These are phyloP conservation scores for Leishmania martiniquensis DNA, from an alignment of 208 protist genomes.

Conservation along the genomic window DNA sequence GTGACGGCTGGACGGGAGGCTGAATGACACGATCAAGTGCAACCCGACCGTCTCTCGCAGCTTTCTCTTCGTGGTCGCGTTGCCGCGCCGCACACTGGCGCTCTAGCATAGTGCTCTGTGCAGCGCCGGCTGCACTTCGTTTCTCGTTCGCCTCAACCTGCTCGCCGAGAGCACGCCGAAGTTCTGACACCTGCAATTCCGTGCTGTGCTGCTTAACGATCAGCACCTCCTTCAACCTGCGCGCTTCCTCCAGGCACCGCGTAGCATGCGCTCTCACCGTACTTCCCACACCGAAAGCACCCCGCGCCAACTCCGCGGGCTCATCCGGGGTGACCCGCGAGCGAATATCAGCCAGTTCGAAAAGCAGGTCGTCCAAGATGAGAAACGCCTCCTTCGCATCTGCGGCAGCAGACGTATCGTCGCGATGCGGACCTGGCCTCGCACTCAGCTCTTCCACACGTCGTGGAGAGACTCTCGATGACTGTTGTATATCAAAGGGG, in stretches of 20 bases:
- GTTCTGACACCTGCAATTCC: constrained; percentile 14
- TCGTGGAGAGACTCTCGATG: not conserved
- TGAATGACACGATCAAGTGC: constrained; percentile 26
- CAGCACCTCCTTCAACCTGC: constrained; percentile 24
- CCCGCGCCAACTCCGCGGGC: constrained; percentile 15
- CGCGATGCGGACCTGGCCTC: too few relatives aligned
- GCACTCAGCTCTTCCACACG: not conserved
- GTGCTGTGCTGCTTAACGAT: constrained; percentile 21
- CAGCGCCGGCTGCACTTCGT: not conserved
- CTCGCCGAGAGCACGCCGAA: constrained; percentile 24
- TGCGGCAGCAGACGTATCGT: not conserved
- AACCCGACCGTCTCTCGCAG: constrained; percentile 1
- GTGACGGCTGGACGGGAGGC: not conserved
- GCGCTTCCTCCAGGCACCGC: constrained; percentile 24
- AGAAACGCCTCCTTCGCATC: constrained; percentile 26
- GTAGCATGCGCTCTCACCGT: constrained; percentile 23
- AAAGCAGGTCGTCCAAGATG: constrained; percentile 30
- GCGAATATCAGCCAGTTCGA: constrained; percentile 37
- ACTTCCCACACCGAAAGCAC: constrained; percentile 3
- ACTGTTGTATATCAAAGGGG: not conserved
- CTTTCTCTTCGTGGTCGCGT: not conserved
- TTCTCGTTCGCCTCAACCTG: constrained; percentile 12
- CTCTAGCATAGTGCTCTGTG: constrained; percentile 13
- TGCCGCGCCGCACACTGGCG: constrained; percentile 12
- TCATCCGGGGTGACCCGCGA: constrained; percentile 10